These are phyloP conservation scores for Tylopilus rubrobrunneus DNA, from an alignment of 768 basidiomycete genomes.

Conservation along the genomic window DNA sequence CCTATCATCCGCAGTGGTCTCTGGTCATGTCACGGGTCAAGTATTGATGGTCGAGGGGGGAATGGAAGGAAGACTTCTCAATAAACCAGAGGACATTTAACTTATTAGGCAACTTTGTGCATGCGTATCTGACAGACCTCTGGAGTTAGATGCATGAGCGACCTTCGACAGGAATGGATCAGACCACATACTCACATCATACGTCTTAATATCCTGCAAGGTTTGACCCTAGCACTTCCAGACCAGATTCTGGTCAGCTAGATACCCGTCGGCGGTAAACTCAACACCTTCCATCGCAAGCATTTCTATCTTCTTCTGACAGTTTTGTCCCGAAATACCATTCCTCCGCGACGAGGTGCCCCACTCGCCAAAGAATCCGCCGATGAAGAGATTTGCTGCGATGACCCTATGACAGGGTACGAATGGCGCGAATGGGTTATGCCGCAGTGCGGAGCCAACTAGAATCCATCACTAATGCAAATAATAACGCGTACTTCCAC, in stretches of 20 bases:
- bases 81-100: constrained; percentile 34
- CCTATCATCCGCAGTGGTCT: constrained; percentile 53
- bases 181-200: neutral
- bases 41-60: constrained; percentile 48
- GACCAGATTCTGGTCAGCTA: constrained; percentile 25
- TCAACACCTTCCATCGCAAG: constrained; percentile 50
- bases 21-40: constrained; percentile 67
- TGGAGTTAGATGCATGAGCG: neutral
- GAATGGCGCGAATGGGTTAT: constrained; percentile 64
- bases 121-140: neutral
- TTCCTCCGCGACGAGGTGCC: constrained; percentile 26
- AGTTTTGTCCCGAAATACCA: constrained; percentile 34
- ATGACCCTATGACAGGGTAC: constrained; percentile 72
- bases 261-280: constrained; percentile 44
- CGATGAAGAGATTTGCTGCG: constrained; percentile 55
- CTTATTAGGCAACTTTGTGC: neutral
- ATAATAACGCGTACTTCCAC: neutral
- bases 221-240: constrained; percentile 9
- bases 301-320: constrained; percentile 46
- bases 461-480: neutral
- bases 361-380: constrained; percentile 65
- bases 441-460: constrained; percentile 63
- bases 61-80: constrained; percentile 62
- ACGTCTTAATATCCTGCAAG: neutral
- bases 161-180: neutral